These are phyloP conservation scores for Alternaria viburni DNA, from an alignment of 2,329 filamentous ascomycete species.

Conservation along the genomic window DNA sequence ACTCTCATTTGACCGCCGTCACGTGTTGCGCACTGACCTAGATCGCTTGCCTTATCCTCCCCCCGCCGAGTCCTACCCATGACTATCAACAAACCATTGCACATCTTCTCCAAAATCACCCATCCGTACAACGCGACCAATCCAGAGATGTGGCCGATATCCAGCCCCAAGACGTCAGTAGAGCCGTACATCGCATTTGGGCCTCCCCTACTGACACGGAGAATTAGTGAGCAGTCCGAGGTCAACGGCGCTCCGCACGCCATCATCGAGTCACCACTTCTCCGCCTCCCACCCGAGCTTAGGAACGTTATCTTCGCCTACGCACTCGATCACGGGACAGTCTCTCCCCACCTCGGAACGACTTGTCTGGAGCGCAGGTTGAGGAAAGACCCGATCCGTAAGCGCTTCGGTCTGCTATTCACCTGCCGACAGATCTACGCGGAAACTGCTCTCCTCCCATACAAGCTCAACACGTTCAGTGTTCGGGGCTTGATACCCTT, in stretches of 20 bases:
- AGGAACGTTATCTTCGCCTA: not conserved
- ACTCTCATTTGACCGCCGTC: not conserved
- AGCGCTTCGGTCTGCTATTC: not conserved
- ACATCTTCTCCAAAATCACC: not conserved
- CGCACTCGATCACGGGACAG: not conserved
- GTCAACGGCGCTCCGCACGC: not conserved
- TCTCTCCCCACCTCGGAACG: rapidly evolving
- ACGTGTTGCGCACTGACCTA: not conserved
- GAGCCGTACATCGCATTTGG: not conserved
- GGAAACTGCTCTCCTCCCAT: not conserved
- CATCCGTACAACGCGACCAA: not conserved
- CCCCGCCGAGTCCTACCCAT: not conserved
- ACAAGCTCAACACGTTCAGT: not conserved
- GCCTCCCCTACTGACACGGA: not conserved
- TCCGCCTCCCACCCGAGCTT: not conserved
- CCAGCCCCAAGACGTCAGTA: not conserved
- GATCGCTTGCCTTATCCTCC: too few species aligned
- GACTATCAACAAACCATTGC: not conserved
- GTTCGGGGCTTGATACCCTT: not conserved
- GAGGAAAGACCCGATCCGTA: not conserved
- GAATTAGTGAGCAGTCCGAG: not conserved
- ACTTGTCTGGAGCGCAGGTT: not conserved
- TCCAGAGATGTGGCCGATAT: not conserved
- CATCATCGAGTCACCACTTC: not conserved
- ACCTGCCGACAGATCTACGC: not conserved